Evolutionary conservation across 106 monocot genomes (phyloP), one percentile per base, ranked within the genome.

Genomic region (Dioscorea zingiberensis): DNA sequence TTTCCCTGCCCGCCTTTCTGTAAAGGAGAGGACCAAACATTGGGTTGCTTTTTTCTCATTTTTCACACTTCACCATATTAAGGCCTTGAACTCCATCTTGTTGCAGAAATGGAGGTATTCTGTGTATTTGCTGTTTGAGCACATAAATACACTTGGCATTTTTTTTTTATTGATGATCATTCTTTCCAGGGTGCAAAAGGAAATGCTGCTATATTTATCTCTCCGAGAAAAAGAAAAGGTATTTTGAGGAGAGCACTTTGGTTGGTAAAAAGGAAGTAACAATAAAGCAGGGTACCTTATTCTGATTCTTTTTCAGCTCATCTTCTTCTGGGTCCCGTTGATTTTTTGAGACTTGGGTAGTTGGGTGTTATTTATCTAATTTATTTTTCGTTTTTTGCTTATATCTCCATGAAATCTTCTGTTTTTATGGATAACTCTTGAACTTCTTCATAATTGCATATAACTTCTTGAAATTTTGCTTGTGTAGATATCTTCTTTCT

Each of bases 171-270:
- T 23, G 4, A 30, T 45, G 13, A 55, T 53, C 46, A 53, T 30
- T 69, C 12, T 44, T 65, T 71, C 24, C 72, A 95, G 95, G 77
- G 76, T 95, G 73, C 95, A 85, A 61, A 66, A 54, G 54, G 91
- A 91, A 78, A 76, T 94, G 81, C 65, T 77, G 62, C 61, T 18
- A 51, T 94, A 94, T 69, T 62, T 87, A 47, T 27, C 67, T 69
- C 76, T 90, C 53, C 72, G 85, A 71, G 78, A 73, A 71, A 76
- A 72, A 66, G 86, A 59, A 44, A 87, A 87, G 87, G 94, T 94
- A 74, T 54, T 63, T 3, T 45, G 24, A 48, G 13, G 25, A 21
- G 23, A 21, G 21, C 13, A 13, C 26, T 19, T 55, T 60, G 21
- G 2, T 67, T 64, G 21, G 22, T 51, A 27, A 38, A 30, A n/a